Evolutionary conservation across 2,329 filamentous ascomycete genomes (phyloP).

Genomic region (Calonectria pseudoturangicola): DNA sequence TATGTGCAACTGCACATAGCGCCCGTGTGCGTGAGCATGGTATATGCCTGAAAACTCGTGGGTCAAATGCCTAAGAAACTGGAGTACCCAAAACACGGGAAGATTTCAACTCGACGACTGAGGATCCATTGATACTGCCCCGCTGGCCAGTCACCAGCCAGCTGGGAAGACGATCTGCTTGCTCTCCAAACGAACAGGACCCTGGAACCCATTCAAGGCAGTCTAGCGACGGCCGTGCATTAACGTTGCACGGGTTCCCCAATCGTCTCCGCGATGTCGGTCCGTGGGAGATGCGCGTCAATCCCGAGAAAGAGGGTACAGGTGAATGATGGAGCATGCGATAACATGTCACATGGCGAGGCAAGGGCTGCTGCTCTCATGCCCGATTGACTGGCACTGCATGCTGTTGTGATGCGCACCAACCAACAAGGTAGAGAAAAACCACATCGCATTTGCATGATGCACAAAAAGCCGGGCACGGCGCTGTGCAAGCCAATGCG

Average conservation of each 20-base stretch:
- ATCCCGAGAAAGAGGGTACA: neutral
- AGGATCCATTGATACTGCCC: slow-evolving; percentile 28
- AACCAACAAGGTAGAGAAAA: neutral
- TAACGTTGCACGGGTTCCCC: slow-evolving; percentile 23
- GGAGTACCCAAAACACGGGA: slow-evolving; percentile 4
- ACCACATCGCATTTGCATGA: neutral
- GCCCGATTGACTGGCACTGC: neutral
- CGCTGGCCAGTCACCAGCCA: slow-evolving; percentile 26
- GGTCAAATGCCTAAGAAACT: neutral
- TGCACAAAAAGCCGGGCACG: neutral
- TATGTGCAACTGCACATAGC: neutral
- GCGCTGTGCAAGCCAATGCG: slow-evolving; percentile 17
- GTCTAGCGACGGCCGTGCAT: slow-evolving; percentile 27
- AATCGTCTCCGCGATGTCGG: slow-evolving; percentile 10
- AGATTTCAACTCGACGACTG: slow-evolving; percentile 27
- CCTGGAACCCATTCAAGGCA: slow-evolving; percentile 26
- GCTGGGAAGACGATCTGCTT: slow-evolving; percentile 17
- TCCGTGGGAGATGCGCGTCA: slow-evolving; percentile 18
- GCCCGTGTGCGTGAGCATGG: slow-evolving; percentile 14
- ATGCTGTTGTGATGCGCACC: neutral
- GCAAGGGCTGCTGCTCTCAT: slow-evolving; percentile 1
- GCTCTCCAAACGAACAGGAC: slow-evolving; percentile 35
- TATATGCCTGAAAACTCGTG: slow-evolving; percentile 30
- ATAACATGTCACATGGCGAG: neutral
- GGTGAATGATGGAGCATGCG: neutral